Evolutionary conservation across 495 filamentous ascomycete genomes (phyloP), one percentile per base, ranked within the genome.

Genomic region (Aspergillus mulundensis): DNA sequence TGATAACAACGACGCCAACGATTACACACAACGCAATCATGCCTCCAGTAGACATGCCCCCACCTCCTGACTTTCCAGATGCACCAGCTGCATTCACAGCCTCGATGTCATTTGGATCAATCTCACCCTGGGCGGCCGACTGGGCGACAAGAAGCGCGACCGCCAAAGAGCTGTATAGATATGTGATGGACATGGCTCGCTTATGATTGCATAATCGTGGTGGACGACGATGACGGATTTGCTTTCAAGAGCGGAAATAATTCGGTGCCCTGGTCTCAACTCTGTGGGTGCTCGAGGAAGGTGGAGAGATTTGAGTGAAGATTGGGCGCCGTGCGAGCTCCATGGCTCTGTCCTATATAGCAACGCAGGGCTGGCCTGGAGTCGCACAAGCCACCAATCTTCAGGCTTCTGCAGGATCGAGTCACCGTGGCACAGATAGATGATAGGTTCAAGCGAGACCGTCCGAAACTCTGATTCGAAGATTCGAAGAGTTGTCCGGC

Each of bases 21-120:
- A 70, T 50, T 4, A 58, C 60, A 40, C 64, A 64, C 12, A 70
- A 19, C 8, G 58, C 52, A 30, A 70, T 68, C 50, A 67, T 64
- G 11, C 58, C 60, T 25, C 45, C 56, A 4, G 30, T 46, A 15
- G 61, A 61, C n/a, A 66, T 36, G 43, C 51, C 53, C 16, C 62
- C 51, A 7, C 44, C 53, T 5, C 53, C 49, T 19, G 59, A 59
- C 2, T 57, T 43, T 1, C 62, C 62, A 34, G 50, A 24, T 18
- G 56, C 59, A 1, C 62, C 59, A 36, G 53, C 59, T 19, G 42
- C 53, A 41, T 65, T 61, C 6, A 28, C 20, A 32, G 24, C 46
- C 51, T 57, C 53, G 30, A 56, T 44, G 15, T 59, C 57, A 19
- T 59, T 50, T 24, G 54, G 54, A 24, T 57, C 45, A 28, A 39